Conservation (phyloP, 2,329 filamentous ascomycete species). For the Westerdykella aurantiaca region DNA sequence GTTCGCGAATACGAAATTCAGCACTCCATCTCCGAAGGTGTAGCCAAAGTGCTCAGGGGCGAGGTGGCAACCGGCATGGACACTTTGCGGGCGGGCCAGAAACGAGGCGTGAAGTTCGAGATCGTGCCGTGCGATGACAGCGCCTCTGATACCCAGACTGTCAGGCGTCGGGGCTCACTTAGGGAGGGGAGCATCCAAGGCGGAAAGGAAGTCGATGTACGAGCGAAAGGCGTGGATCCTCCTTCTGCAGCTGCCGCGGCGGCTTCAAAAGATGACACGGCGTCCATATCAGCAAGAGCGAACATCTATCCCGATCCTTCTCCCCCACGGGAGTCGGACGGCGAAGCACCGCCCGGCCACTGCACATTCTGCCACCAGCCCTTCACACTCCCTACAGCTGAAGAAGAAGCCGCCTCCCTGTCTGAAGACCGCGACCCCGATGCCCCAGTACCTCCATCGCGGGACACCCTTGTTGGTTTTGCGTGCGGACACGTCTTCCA, state of each 20-base stretch:
- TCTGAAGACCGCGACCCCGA: slow-evolving; percentile 3
- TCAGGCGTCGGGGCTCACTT: slow-evolving; percentile 1
- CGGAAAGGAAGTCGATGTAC: slow-evolving; percentile 21
- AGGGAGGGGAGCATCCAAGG: background rate
- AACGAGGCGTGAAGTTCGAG: slow-evolving; percentile 84
- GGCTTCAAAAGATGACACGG: slow-evolving; percentile 16
- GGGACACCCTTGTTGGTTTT: slow-evolving; percentile 70
- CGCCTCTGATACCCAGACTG: slow-evolving; percentile 4
- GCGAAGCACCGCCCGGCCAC: slow-evolving; percentile 29
- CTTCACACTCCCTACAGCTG: slow-evolving; percentile 29
- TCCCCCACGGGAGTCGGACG: slow-evolving; percentile 10
- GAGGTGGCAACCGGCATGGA: slow-evolving; percentile 84
- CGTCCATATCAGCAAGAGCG: slow-evolving; percentile 15
- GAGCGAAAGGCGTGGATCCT: slow-evolving; percentile 25
- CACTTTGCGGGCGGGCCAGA: slow-evolving; percentile 70
- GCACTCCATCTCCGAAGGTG: slow-evolving; percentile 83
- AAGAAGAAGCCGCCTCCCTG: slow-evolving; percentile 15
- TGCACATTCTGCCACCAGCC: slow-evolving; percentile 30
- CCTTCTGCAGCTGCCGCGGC: slow-evolving; percentile 15
- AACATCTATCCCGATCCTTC: slow-evolving; percentile 21
- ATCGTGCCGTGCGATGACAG: slow-evolving; percentile 47
- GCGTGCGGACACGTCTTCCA: slow-evolving; percentile 80
- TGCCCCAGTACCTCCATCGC: slow-evolving; percentile 21
- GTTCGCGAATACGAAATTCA: slow-evolving; percentile 96
- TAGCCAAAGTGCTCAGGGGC: slow-evolving; percentile 76